Evolutionary conservation across 345 rosid genomes (phyloP), one percentile per base, ranked within the genome.

Genomic region (Excoecaria cochinchinensis): DNA sequence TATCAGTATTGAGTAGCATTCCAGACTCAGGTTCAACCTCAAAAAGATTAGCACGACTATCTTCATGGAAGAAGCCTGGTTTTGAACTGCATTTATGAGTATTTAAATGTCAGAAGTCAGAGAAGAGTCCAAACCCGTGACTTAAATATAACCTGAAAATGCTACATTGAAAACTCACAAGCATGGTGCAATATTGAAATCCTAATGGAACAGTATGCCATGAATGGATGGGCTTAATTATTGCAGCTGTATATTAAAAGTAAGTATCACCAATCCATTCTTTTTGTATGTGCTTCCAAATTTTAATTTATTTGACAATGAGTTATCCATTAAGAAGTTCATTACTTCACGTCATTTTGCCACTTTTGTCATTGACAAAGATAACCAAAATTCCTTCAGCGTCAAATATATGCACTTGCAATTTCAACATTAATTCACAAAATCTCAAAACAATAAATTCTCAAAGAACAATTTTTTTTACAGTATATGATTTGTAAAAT

Each of bases 31-130:
- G 91, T 79, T 91, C 98, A 81, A 95, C 98, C 89, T 93, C 97
- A 82, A 93, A 95, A 73, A 95, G 88, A 82, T 83, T 89, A 70
- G 97, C 97, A 55, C 88, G 91, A 38, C 88, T 90, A 59, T 87
- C 94, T 65, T 95, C 99, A 78, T 88, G 97, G 87, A 95, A 95
- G 81, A 95, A 95, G 38, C 99, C 89, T 36, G 99, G 99, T 83
- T 95, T 95, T 24, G 96, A 96, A 77, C 99, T 95, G 92, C 60
- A 68, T 12, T 21, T 59, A 63, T 50, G 19, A 5, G 17, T 4
- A 25, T 12, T 56, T 63, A 21, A 62, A 68, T 12, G 14, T 74
- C 78, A 82, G 61, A 81, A 73, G 46, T 66, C 42, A 71, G 67
- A 72, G 56, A 71, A 42, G 36, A 22, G 15, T 24, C 19, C 13